Evolutionary conservation across 352 stramenopile genomes (phyloP), one percentile per base, ranked within the genome.

Genomic region (Pythium rishiriense): DNA sequence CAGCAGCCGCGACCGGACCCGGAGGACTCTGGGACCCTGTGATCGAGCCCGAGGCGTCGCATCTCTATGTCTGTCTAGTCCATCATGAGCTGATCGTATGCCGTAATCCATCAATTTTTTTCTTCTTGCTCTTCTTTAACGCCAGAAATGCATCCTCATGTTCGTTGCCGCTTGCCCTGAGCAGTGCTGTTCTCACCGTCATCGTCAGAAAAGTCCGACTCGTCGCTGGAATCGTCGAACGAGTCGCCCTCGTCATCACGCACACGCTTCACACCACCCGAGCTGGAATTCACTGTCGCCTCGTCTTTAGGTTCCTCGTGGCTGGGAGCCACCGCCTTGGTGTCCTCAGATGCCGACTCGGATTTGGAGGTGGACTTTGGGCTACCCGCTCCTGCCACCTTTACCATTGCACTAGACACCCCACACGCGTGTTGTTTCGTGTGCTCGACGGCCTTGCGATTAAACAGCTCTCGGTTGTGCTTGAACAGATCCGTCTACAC

Each of bases 401-500:
- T 53, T 4, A 26, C 22, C 26, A 14, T 4, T 0, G 19, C 29
- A 26, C 19, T 45, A 31, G 29, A 6, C 8, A 19, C 9, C 9
- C 53, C 57, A 1, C 65, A 69, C 15, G 85, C 82, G 49, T 91
- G 75, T 33, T 86, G 69, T 19, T 29, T 41, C 0, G 85, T 92
- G 69, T 90, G 78, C 48, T 88, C 85, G 10, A 45, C 69, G 12
- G 85, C 85, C 61, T 85, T 91, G 17, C 66, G 60, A 26, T 83
- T 87, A 43, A 92, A 94, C 21, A 90, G 47, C 49, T 85, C 81
- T 9, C 80, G 78, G 29, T 91, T 83, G 67, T 91, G 81, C 70
- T 92, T 91, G 69, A 88, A 94, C 6, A 83, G 65, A 33, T 91
- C 83, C 6, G 85, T 86, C 85, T 94, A 54, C n/a, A 22, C 25